Conservation (phyloP, 441 rosid genomes). For the Manihot esculenta region DNA sequence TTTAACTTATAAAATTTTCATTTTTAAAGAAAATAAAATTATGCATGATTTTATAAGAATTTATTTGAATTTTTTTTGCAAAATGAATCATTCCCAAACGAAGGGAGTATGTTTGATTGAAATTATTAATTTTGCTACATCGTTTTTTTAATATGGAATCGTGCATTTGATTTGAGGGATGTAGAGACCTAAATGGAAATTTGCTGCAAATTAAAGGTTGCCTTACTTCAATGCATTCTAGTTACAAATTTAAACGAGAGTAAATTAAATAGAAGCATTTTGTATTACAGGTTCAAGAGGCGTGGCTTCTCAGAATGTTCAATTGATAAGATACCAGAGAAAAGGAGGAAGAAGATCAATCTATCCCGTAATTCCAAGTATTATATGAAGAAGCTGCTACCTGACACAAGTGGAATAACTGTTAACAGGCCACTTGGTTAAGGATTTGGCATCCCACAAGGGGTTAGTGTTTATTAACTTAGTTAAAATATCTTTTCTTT, state of each 20-base stretch:
- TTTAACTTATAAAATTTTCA: too few relatives aligned
- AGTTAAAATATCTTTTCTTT: not conserved
- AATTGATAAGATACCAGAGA: constrained; percentile 61
- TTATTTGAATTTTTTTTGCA: too few relatives aligned
- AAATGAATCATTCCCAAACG: too few relatives aligned
- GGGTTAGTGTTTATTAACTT: not conserved
- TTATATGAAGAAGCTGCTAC: constrained; percentile 72
- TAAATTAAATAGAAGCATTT: not conserved
- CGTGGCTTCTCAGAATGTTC: constrained; percentile 82
- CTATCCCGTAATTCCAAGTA: constrained; percentile 78
- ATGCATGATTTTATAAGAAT: too few relatives aligned
- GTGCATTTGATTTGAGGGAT: constrained; percentile 3
- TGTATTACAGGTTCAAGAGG: constrained; percentile 62
- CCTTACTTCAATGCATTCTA: not conserved
- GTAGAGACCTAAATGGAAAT: constrained; percentile 1
- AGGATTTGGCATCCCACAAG: not conserved
- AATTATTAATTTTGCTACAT: not conserved
- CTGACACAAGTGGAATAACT: constrained; percentile 67
- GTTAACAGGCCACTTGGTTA: constrained; percentile 31
- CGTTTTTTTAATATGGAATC: not conserved
- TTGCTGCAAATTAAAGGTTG: not conserved
- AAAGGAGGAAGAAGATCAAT: constrained; percentile 69
- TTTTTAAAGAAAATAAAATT: too few relatives aligned
- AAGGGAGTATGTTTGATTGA: not conserved
- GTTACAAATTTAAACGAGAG: too few relatives aligned